A percentile compares a stretch with the other conserved stretches of the same genome.
Conservation (phyloP, 148 eudicot genomes). For the Camellia lanceoleosa region DNA sequence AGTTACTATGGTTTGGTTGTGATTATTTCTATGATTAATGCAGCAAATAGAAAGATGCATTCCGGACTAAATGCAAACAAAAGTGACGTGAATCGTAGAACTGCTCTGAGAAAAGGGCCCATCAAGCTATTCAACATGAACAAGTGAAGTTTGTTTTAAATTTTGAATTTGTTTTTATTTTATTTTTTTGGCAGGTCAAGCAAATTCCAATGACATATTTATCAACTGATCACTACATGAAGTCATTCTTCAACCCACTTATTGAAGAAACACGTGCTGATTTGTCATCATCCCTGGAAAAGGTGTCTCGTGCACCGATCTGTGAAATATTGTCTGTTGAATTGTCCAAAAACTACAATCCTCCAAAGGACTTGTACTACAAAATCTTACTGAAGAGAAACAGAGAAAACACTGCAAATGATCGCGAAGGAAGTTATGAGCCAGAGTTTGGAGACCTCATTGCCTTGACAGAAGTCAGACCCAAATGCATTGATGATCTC, state of each 20-base stretch:
- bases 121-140: background rate
- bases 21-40: too few relatives aligned
- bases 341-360: background rate
- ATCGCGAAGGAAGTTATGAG: conserved; percentile 28
- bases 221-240: conserved; percentile 29
- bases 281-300: conserved; percentile 26
- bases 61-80: too few relatives aligned
- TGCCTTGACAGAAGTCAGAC: conserved; percentile 37
- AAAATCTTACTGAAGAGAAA: conserved; percentile 1
- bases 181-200: conserved; percentile 29
- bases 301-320: conserved; percentile 25
- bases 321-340: conserved; percentile 12
- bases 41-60: too few relatives aligned
- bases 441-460: conserved; percentile 52
- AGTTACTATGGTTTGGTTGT: too few relatives aligned
- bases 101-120: too few relatives aligned
- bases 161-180: too few relatives aligned
- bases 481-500: conserved; percentile 36
- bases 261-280: conserved; percentile 20
- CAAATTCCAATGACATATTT: conserved; percentile 36
- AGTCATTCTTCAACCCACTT: conserved; percentile 38
- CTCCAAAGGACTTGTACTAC: conserved; percentile 31
- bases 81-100: too few relatives aligned
- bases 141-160: too few relatives aligned
- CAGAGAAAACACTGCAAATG: conserved; percentile 7